These are phyloP conservation scores for Petasospora fabianii DNA, from an alignment of 1,139 yeast species.

Conservation along the genomic window DNA sequence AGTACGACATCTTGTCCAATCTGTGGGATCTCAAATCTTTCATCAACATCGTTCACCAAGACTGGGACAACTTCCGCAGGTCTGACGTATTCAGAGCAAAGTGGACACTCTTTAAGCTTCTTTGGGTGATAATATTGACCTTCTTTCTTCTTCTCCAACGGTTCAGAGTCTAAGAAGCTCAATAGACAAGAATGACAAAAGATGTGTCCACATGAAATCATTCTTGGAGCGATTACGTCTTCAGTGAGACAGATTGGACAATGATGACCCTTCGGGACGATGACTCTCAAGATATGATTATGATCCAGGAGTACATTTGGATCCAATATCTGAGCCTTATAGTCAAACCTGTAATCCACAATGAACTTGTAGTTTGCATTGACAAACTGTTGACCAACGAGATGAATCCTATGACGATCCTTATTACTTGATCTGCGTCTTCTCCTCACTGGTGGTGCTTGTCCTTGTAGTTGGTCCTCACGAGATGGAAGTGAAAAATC, in stretches of 20 bases:
- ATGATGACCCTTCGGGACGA: constrained; percentile 68
- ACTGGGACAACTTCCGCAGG: constrained; percentile 68
- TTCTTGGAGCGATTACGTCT: constrained; percentile 85
- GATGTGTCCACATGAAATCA: constrained; percentile 93
- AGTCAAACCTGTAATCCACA: constrained; percentile 59
- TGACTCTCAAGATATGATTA: constrained; percentile 61
- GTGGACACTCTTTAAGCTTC: constrained; percentile 74
- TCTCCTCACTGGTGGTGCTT: constrained; percentile 3
- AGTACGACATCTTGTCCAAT: constrained; percentile 58
- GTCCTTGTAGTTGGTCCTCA: constrained; percentile 28
- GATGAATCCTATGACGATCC: constrained; percentile 30
- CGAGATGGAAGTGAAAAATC: constrained; percentile 59
- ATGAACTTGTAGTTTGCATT: constrained; percentile 85
- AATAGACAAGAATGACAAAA: constrained; percentile 81
- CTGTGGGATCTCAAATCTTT: constrained; percentile 56
- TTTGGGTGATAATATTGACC: constrained; percentile 31
- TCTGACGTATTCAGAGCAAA: constrained; percentile 69
- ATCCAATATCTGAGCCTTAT: constrained; percentile 54
- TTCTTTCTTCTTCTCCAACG: constrained; percentile 31
- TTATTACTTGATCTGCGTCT: constrained; percentile 25
- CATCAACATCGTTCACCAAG: constrained; percentile 49
- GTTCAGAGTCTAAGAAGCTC: constrained; percentile 62
- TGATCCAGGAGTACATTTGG: constrained; percentile 73
- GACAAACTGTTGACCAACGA: constrained; percentile 71
- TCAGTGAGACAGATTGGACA: constrained; percentile 93